Conservation (phyloP, 805 yeast species). For the Metschnikowia gelsemii region DNA sequence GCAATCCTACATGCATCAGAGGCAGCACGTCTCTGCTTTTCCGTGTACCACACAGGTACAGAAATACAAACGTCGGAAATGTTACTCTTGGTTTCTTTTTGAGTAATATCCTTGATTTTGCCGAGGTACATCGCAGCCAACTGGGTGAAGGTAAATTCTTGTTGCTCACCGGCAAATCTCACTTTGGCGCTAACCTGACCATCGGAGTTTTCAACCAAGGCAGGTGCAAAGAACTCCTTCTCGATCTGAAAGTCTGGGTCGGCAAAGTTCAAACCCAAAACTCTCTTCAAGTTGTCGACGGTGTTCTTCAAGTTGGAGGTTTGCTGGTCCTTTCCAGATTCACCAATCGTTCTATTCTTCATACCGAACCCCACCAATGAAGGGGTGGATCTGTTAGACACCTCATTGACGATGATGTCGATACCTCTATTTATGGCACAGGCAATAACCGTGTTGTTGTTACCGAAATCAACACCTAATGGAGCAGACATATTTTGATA, state of each 20-base stretch:
- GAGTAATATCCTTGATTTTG: constrained; percentile 80
- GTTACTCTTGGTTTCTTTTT: constrained; percentile 76
- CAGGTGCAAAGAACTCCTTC: constrained; percentile 68
- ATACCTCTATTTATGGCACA: constrained; percentile 98
- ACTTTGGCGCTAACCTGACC: constrained; percentile 86
- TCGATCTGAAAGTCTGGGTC: constrained; percentile 81
- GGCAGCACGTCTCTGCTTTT: constrained; percentile 93
- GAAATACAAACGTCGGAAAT: constrained; percentile 88
- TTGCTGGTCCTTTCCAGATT: constrained; percentile 93
- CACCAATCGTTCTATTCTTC: constrained; percentile 91
- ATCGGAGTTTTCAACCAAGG: constrained; percentile 64
- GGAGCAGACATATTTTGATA: constrained; percentile 73
- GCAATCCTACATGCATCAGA: constrained; percentile 95
- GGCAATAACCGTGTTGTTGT: constrained; percentile 88
- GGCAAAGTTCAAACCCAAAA: constrained; percentile 70
- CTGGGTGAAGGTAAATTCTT: constrained; percentile 83
- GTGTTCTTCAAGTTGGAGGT: constrained; percentile 96
- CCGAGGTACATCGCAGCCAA: constrained; percentile 91
- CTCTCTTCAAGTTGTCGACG: constrained; percentile 90
- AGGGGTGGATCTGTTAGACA: constrained; percentile 96
- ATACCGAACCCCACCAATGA: constrained; percentile 84
- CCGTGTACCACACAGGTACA: constrained; percentile 97
- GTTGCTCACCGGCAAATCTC: constrained; percentile 73
- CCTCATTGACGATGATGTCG: constrained; percentile 97
- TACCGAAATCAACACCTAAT: constrained; percentile 98